Percentiles rank a stretch among this genome's conserved stretches.
Evolutionary conservation across 306 rosid species (phyloP).

Genomic region (Alnus rubra): DNA sequence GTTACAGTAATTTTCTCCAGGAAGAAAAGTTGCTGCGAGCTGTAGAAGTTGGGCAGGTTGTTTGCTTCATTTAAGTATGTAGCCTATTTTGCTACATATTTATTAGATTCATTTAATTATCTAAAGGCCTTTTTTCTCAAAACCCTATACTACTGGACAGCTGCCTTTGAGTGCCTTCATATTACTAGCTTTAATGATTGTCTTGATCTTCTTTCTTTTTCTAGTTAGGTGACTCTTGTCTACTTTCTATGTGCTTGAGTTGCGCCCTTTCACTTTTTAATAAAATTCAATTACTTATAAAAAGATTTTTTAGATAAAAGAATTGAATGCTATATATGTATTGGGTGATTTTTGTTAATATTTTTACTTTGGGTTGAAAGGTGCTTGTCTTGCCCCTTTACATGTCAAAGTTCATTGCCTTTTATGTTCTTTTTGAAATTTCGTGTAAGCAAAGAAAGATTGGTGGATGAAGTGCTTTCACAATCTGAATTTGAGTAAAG

Average conservation of each 20-base stretch:
- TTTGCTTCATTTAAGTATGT: slow-evolving; percentile 42
- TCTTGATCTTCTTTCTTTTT: too few relatives aligned
- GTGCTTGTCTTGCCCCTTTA: not conserved
- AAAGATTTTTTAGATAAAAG: slow-evolving; percentile 12
- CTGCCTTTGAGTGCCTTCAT: too few relatives aligned
- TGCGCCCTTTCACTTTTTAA: too few relatives aligned
- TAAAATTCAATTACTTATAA: too few relatives aligned
- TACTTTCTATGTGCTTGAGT: too few relatives aligned
- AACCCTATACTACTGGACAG: too few relatives aligned
- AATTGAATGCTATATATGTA: not conserved
- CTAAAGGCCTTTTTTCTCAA: too few relatives aligned
- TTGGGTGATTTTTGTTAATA: not conserved
- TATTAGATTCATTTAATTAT: not conserved
- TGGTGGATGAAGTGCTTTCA: not conserved
- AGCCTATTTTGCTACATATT: slow-evolving; percentile 28
- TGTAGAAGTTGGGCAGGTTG: slow-evolving; percentile 98
- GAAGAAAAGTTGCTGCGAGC: slow-evolving; percentile 96
- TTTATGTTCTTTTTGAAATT: not conserved
- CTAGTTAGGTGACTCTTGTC: too few relatives aligned
- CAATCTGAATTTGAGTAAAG: not conserved
- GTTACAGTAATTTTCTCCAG: slow-evolving; percentile 86
- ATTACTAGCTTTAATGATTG: too few relatives aligned
- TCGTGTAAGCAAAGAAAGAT: not conserved
- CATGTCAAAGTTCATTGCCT: not conserved
- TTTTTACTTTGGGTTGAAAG: not conserved